phyloP scores from a whole-genome alignment of 106 monocot genomes.

The Chionographis japonica region DNA sequence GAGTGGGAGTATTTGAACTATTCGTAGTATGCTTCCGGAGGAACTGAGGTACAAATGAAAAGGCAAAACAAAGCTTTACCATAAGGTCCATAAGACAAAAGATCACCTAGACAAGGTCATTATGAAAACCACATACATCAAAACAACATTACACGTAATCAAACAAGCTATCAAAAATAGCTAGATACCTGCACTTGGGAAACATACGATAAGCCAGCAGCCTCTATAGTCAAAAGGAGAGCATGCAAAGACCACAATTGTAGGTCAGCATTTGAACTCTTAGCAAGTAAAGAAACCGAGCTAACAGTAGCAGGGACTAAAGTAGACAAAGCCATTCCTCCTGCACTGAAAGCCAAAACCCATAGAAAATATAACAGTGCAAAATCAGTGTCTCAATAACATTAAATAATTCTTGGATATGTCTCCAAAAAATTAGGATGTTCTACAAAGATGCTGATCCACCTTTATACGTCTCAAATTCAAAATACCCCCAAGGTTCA shows the following conservation, averaged over 20 bases:
- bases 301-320: constrained; percentile 80
- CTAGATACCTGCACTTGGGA: constrained; percentile 87
- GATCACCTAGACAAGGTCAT: no score
- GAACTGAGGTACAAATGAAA: no score
- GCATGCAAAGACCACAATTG: constrained; percentile 93
- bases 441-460: no score
- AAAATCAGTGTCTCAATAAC: neutral
- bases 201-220: constrained; percentile 93
- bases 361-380: neutral
- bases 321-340: constrained; percentile 92
- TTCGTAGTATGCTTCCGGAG: no score
- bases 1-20: no score
- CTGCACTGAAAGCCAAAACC: constrained; percentile 67
- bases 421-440: no score
- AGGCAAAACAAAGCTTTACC: no score
- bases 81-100: no score
- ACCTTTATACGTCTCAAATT: no score
- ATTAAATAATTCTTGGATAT: neutral
- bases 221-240: constrained; percentile 95
- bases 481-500: no score
- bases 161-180: neutral
- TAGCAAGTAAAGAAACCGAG: constrained; percentile 67
- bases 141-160: no score
- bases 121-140: no score
- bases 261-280: constrained; percentile 63